Percentiles rank a stretch among this genome's conserved stretches.
phyloP scores from a whole-genome alignment of 78 protist genomes.

The Speleostelium caveatum region DNA sequence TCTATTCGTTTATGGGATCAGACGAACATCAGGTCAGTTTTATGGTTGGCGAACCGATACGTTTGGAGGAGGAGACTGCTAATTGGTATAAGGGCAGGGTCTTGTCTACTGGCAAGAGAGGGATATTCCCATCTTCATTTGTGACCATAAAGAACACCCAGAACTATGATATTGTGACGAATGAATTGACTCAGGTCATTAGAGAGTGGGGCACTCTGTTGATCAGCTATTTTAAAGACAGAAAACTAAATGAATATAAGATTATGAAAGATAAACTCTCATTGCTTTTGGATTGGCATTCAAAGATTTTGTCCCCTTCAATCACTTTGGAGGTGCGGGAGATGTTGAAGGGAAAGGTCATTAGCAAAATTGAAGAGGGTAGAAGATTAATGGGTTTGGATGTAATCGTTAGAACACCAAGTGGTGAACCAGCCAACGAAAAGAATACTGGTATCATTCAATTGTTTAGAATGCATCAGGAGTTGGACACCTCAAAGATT shows the following conservation, averaged over 20 bases:
- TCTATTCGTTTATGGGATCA: constrained; percentile 1
- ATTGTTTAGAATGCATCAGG: constrained; percentile 68
- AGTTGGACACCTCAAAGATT: constrained; percentile 43
- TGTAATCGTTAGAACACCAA: constrained; percentile 74
- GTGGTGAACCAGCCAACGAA: constrained; percentile 74
- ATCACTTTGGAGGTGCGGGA: constrained; percentile 48
- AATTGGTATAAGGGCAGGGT: constrained; percentile 54
- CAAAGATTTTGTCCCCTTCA: constrained; percentile 49
- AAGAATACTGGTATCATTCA: constrained; percentile 68
- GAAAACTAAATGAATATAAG: constrained; percentile 30
- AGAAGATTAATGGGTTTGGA: constrained; percentile 69
- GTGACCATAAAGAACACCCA: constrained; percentile 14
- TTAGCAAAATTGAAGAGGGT: constrained; percentile 68
- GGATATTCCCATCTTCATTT: constrained; percentile 52
- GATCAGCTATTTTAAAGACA: constrained; percentile 46
- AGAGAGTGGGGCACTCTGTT: constrained; percentile 68
- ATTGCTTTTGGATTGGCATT: constrained; percentile 60
- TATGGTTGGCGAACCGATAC: constrained; percentile 49
- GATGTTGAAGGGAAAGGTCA: constrained; percentile 63
- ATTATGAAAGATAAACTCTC: constrained; percentile 63
- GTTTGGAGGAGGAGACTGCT: constrained; percentile 33
- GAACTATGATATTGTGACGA: constrained; percentile 53
- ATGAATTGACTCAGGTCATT: constrained; percentile 64
- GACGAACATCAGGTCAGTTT: constrained; percentile 39
- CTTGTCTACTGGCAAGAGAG: constrained; percentile 2